Evolutionary conservation across 371 early-diverging fungal species (phyloP).

Genomic region (Coemansia linderi): DNA sequence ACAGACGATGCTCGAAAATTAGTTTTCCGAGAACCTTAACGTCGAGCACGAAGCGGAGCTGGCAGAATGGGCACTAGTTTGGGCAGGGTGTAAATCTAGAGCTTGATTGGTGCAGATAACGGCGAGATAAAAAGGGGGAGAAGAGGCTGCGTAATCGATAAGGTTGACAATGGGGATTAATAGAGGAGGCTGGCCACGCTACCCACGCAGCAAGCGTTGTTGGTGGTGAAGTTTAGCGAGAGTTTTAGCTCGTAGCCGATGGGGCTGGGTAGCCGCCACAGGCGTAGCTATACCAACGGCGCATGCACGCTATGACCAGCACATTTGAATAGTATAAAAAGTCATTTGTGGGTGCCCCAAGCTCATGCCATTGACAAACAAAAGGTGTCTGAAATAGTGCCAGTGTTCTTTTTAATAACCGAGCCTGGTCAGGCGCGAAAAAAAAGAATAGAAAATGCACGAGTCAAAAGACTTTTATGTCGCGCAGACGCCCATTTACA

Average conservation of each 20-base stretch:
- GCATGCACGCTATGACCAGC: not conserved
- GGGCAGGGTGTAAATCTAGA: not conserved
- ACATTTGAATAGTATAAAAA: not conserved
- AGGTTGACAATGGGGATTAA: not conserved
- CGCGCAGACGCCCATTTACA: not conserved
- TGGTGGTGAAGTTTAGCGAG: not conserved
- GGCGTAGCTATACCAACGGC: conserved; percentile 1
- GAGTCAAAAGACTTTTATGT: not conserved
- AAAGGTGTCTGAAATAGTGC: not conserved
- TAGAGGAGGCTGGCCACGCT: not conserved
- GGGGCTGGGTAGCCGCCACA: conserved; percentile 4
- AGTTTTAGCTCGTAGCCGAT: not conserved
- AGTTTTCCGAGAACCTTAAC: not conserved
- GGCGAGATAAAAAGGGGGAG: not conserved
- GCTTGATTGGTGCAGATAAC: conserved; percentile 1
- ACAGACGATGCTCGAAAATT: conserved; percentile 1
- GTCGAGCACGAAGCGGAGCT: not conserved
- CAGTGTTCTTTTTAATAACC: not conserved
- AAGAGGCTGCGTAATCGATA: conserved; percentile 2
- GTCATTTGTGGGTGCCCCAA: not conserved
- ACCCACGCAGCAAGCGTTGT: not conserved
- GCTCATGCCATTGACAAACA: not conserved
- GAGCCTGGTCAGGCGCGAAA: not conserved
- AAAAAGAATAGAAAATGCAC: not conserved
- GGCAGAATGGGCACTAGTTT: no score